A percentile compares a stretch with the other conserved stretches of the same genome.
Conservation (phyloP, 1,139 yeast species). For the Nakaseomyces kungkrabaensis region DNA sequence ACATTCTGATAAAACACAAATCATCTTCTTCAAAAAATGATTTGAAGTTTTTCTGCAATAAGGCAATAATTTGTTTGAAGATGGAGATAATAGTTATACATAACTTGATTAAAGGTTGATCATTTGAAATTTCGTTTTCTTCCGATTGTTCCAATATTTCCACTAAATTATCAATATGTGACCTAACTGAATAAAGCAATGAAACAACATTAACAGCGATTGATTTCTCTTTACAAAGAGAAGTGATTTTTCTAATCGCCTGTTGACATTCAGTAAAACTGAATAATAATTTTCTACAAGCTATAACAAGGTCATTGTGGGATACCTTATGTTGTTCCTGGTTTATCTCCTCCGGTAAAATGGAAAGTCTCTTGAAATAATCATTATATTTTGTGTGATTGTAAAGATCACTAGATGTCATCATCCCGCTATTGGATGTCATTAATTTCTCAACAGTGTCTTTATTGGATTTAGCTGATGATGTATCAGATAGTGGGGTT, state of each 20-base stretch:
- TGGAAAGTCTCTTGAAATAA: slow-evolving; percentile 60
- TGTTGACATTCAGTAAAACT: slow-evolving; percentile 63
- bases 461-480: slow-evolving; percentile 2
- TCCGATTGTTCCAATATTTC: slow-evolving; percentile 52
- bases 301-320: slow-evolving; percentile 36
- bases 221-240: slow-evolving; percentile 57
- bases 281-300: slow-evolving; percentile 47
- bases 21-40: slow-evolving; percentile 49
- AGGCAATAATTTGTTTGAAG: slow-evolving; percentile 43
- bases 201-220: slow-evolving; percentile 51
- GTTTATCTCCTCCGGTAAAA: slow-evolving; percentile 44
- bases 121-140: slow-evolving; percentile 26
- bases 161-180: slow-evolving; percentile 49
- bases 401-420: slow-evolving; percentile 17
- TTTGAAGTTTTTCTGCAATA: slow-evolving; percentile 40
- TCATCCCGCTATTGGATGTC: background rate
- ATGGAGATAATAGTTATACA: slow-evolving; percentile 32
- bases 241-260: slow-evolving; percentile 54
- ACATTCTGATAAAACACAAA: slow-evolving; percentile 60
- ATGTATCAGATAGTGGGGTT: background rate
- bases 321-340: slow-evolving; percentile 18
- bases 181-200: slow-evolving; percentile 44
- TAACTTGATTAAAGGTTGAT: slow-evolving; percentile 30
- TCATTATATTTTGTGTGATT: slow-evolving; percentile 44
- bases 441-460: background rate